Conservation (phyloP, 768 basidiomycete species). For the Roridomyces roridus region DNA sequence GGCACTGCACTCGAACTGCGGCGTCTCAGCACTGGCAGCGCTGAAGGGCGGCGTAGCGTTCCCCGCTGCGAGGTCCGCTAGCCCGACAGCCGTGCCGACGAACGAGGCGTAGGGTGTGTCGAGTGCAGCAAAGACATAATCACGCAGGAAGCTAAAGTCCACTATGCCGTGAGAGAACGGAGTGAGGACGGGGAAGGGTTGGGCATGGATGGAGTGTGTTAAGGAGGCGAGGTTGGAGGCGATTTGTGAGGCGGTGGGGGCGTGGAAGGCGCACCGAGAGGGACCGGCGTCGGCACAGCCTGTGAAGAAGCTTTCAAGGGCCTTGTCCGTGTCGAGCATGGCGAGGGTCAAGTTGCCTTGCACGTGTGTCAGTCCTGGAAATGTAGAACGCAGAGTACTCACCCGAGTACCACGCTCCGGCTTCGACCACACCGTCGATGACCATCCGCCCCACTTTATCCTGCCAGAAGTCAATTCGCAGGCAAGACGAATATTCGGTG, state of each 20-base stretch:
- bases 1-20: slow-evolving; percentile 7
- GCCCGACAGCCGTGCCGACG: neutral
- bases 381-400: neutral
- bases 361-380: neutral
- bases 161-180: slow-evolving; percentile 1
- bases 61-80: neutral
- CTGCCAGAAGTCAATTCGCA: neutral
- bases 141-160: slow-evolving; percentile 1
- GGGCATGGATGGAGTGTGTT: neutral
- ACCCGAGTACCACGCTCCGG: neutral
- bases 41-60: neutral
- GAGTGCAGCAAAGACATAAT: slow-evolving; percentile 1
- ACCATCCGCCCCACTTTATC: slow-evolving; percentile 11
- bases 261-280: slow-evolving; percentile 8
- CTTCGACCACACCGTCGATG: slow-evolving; percentile 8
- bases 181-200: slow-evolving; percentile 6
- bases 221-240: neutral
- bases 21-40: too few relatives aligned
- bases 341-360: neutral
- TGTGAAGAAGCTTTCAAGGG: slow-evolving; percentile 4
- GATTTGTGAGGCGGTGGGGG: neutral
- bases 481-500: neutral
- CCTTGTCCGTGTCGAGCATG: slow-evolving; percentile 1
- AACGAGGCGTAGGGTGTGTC: neutral
- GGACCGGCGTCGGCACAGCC: slow-evolving; percentile 10